These are phyloP conservation scores for Veloporphyrellus conicus DNA, from an alignment of 1,284 basidiomycete species.

Conservation along the genomic window DNA sequence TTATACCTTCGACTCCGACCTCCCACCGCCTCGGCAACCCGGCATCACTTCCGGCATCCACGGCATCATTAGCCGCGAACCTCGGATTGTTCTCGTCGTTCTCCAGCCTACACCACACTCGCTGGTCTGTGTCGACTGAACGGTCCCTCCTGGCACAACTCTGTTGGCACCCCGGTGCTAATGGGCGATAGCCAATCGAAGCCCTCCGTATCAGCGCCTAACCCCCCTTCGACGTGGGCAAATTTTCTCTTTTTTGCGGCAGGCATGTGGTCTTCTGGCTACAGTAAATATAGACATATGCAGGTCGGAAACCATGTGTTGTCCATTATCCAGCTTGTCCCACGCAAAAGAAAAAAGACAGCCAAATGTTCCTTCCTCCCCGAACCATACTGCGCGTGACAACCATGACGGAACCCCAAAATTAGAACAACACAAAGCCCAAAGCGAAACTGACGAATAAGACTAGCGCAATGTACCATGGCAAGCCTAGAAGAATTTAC, in stretches of 20 bases:
- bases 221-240: not conserved
- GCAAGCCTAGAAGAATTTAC: constrained; percentile 38
- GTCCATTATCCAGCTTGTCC: constrained; percentile 3
- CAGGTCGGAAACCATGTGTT: no score
- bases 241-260: not conserved
- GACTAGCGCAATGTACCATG: constrained; percentile 13
- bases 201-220: not conserved
- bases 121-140: no score
- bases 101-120: not conserved
- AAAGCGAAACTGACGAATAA: constrained; percentile 21
- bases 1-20: constrained; percentile 28
- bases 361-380: no score
- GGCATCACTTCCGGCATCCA: constrained; percentile 23
- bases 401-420: constrained; percentile 15
- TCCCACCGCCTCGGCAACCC: constrained; percentile 18
- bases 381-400: no score
- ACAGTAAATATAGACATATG: not conserved
- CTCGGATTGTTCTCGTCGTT: constrained; percentile 6
- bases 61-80: constrained; percentile 29
- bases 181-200: not conserved
- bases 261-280: not conserved
- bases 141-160: no score
- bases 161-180: no score
- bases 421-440: constrained; percentile 25
- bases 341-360: constrained; percentile 24